Base-by-base conservation (phyloP, 2,329 filamentous ascomycete species). In the Exophiala oligosperma region DNA sequence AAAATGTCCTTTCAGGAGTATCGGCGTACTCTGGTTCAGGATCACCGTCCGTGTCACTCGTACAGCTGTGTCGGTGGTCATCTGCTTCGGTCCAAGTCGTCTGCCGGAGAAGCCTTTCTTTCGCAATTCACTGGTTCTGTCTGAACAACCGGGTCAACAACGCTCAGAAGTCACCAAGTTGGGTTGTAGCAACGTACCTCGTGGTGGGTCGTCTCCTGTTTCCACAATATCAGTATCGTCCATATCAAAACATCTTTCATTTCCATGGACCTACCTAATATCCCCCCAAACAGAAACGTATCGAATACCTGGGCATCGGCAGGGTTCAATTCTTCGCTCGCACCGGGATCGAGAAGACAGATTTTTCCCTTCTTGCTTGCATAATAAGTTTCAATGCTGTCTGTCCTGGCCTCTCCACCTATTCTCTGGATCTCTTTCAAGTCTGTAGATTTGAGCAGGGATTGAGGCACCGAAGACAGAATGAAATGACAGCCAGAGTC, bases 31-130 rank as follows among this genome's bases (percentile, higher is more conserved):
- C 77, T 89, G 89, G 64, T 92, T 85, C 69, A 96, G 89, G 9
- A 92, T 86, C 4, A 97, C 89, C 67, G 95, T 88, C 64, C 94
- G 85, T 32, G 94, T 97, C 46, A 97, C 93, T 65, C 94, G 84
- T 51, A 97, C 94, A 3, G 94, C 94, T 21, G 94, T 99, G 73
- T 99, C 94, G 3, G 94, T 99, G 2, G 94, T 97, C 93, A 99
- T 97, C 75, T 99, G 94, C 67, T 92, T 88, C 6, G 93, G 91
- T 0, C 94, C 94, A 29, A 99, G 80, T 57, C 94, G 84, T 53
- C 94, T 86, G 57, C 93, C 92, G 57, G 87, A 81, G 68, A 96
- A 99, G 2, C 94, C 94, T 72, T 97, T 96, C 75, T 91, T 92
- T 52, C 94, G 86, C 67, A 99, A 79, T 74, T 99, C 94, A n/a